A percentile compares a stretch with the other conserved stretches of the same genome.
phyloP scores from a whole-genome alignment of 192 early-diverging fungal species.

The Coemansia sp. region DNA sequence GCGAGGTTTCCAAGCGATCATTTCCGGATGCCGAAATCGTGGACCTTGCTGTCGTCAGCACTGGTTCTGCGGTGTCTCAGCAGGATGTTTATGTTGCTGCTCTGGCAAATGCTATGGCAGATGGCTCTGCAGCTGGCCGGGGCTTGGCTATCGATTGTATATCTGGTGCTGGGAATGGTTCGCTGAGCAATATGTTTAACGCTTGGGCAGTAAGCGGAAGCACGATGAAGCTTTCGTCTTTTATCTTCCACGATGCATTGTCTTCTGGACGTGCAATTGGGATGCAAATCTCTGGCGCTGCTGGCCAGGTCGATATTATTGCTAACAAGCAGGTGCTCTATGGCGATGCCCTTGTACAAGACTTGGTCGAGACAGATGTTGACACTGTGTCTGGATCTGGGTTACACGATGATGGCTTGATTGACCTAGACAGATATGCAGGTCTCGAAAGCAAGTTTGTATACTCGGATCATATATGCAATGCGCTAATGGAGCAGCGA shows the following conservation, averaged over 20 bases:
- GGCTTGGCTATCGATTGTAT: neutral
- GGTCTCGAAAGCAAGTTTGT: slow-evolving; percentile 14
- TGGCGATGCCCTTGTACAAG: slow-evolving; percentile 22
- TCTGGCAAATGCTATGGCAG: slow-evolving; percentile 15
- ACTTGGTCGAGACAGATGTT: neutral
- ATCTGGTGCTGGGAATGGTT: neutral
- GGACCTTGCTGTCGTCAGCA: slow-evolving; percentile 11
- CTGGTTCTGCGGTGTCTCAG: neutral
- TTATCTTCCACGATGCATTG: slow-evolving; percentile 8
- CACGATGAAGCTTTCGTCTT: neutral
- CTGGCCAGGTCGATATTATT: slow-evolving; percentile 25
- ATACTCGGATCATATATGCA: slow-evolving; percentile 19
- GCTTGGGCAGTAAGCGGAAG: slow-evolving; percentile 24
- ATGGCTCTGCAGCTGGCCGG: neutral
- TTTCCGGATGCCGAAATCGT: slow-evolving; percentile 11
- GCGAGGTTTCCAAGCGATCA: neutral
- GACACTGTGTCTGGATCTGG: neutral
- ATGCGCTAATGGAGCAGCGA: slow-evolving; percentile 35
- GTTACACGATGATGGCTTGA: slow-evolving; percentile 1
- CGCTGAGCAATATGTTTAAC: slow-evolving; percentile 14
- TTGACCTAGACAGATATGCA: slow-evolving; percentile 13
- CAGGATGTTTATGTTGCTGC: slow-evolving; percentile 18
- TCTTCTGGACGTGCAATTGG: slow-evolving; percentile 15
- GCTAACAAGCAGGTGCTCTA: slow-evolving; percentile 18
- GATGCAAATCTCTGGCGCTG: slow-evolving; percentile 30